Evolutionary conservation across 2,329 filamentous ascomycete species (phyloP).

Genomic region (Sporothrix euskadiensis): DNA sequence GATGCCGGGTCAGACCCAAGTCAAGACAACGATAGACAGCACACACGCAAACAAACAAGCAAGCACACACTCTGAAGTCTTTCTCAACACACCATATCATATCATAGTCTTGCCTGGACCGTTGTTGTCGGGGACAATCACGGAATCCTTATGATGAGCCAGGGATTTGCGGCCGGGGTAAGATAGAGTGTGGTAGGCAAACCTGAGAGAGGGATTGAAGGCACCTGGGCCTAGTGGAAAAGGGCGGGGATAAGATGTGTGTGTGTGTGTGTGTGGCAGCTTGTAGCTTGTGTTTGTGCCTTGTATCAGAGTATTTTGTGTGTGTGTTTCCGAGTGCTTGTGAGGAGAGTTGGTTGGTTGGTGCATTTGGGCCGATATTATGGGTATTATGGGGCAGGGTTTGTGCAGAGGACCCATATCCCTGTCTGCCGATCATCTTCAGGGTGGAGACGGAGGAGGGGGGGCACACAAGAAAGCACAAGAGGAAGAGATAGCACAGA

Average conservation of each 20-base stretch:
- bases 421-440: conserved; percentile 23
- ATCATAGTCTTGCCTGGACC: neutral
- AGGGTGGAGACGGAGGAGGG: conserved; percentile 13
- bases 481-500: neutral
- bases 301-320: conserved; percentile 2
- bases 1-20: neutral
- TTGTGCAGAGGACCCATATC: neutral
- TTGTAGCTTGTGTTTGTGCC: neutral
- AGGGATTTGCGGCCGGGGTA: conserved; percentile 16
- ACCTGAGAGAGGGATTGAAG: neutral
- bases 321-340: conserved; percentile 6
- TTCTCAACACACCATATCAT: neutral
- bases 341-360: neutral
- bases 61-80: neutral
- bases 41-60: neutral
- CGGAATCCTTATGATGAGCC: conserved; percentile 14
- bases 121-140: neutral
- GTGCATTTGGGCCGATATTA: neutral
- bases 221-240: neutral
- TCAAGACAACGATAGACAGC: neutral
- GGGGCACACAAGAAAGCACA: neutral
- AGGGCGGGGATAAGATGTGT: conserved; percentile 3
- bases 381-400: conserved; percentile 8
- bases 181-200: neutral
- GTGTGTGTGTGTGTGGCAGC: neutral